Base-by-base conservation (phyloP, 345 rosid genomes). In the Eucalyptus urophylla region DNA sequence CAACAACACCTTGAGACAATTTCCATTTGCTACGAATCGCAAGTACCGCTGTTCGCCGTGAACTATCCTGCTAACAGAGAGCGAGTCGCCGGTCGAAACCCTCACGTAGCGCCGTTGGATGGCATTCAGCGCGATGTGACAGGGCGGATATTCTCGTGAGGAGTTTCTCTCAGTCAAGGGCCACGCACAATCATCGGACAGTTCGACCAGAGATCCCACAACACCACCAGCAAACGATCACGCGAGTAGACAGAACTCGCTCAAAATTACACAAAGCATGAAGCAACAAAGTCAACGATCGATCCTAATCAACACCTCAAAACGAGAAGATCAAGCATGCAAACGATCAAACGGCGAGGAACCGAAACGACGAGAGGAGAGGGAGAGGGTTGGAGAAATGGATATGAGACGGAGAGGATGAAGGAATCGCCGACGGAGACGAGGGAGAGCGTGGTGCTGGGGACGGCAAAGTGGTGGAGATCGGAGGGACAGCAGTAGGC, bases 361-460 rank as follows among this genome's bases (percentile, higher is more conserved):
- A 33, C 37, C 37, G 37, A 33, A 33, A 33, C 37, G 37, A 33
- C 37, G 37, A 33, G 80, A 58, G 29, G 65, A 25, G 12, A 56
- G 27, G 86, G 58, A 33, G 8, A 65, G 19, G 5, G 10, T 25
- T 7, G 67, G 67, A 60, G 4, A 92, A 93, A 97, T n/a, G 99
- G 99, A 98, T 98, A 95, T 95, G 96, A 94, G 22, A 96, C 65
- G 37, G 99, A 94, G n/a, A 96, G 96, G 89, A 98, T 95, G 90
- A 92, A 92, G 88, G 92, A 90, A 86, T 95, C 97, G 60, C 89
- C 93, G 62, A 94, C 90, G 83, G 93, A 93, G 83, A 95, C 99
- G 87, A 98, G 96, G 96, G 94, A 95, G 90, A 94, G 95, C 89
- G 88, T 93, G 91, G 96, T 90, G 45, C 94, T 3, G 37, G 37